Base-by-base conservation (phyloP, 2,329 filamentous ascomycete species). In the Alternaria tenuissima region DNA sequence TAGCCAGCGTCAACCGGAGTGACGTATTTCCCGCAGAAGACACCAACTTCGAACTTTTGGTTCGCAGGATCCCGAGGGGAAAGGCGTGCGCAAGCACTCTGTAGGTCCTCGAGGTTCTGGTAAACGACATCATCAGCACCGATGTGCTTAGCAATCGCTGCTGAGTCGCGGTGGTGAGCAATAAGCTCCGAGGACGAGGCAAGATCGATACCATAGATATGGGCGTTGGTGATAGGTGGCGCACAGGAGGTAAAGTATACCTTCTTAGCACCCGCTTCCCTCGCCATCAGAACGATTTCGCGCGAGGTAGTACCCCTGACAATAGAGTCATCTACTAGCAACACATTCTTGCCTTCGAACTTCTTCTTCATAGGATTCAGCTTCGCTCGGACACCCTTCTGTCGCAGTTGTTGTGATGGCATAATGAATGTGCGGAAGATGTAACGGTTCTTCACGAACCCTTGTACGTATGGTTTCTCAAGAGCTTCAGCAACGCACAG, bases 361-460 rank as follows among this genome's bases (percentile, higher is more conserved):
- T 97, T 93, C 38, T 89, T 88, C 26, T 89, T 87, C 79, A 97
- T 96, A 20, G 94, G 88, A 62, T 91, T 94, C 39, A 98, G 85
- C 81, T 98, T 98, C 49, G 94, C 88, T 4, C 94, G 89, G 9
- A 98, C 93, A 67, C 92, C 91, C 80, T 94, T 94, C 72, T 95
- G 88, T 4, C 94, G 86, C 18, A 89, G 86, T 68, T 88, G 88
- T 78, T 97, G 94, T 28, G 90, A 91, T 2, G 94, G 89, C 89
- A 92, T 91, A 75, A 93, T 94, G 77, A 94, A 95, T 1, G 92
- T 96, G 51, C 92, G 87, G 84, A 92, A 93, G 61, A 96, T 90
- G 76, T 96, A 96, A 53, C 92, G 86, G 79, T 96, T 96, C 84
- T 95, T 96, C 65, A 96, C 89, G 70, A 96, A 94, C 3, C 89